These are phyloP conservation scores for Podospora anserina DNA, from an alignment of 495 filamentous ascomycete species.

Conservation along the genomic window DNA sequence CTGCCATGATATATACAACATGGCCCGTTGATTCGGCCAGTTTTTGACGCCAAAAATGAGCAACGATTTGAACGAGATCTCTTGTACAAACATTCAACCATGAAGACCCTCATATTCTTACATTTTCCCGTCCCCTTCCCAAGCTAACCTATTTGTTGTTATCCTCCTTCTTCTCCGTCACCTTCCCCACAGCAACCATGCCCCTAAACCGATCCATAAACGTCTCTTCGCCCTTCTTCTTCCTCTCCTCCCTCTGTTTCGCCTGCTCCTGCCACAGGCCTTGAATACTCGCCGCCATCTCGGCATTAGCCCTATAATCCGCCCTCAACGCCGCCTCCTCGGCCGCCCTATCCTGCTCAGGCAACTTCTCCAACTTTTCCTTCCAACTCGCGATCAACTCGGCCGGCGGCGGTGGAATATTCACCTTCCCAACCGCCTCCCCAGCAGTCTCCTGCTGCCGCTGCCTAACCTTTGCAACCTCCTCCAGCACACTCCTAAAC, in stretches of 20 bases:
- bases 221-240: conserved; percentile 56
- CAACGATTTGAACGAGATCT: conserved; percentile 5
- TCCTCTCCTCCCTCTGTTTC: conserved; percentile 55
- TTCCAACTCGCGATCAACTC: conserved; percentile 45
- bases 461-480: conserved; percentile 28
- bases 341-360: conserved; percentile 59
- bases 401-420: conserved; percentile 30
- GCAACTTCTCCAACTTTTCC: conserved; percentile 55
- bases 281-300: conserved; percentile 52
- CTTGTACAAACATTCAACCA: conserved; percentile 7
- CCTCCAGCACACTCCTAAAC: conserved; percentile 42
- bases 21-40: background rate
- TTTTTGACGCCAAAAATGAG: background rate
- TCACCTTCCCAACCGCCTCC: conserved; percentile 5
- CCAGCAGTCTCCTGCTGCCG: conserved; percentile 9
- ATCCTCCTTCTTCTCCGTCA: conserved; percentile 3
- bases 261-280: conserved; percentile 57
- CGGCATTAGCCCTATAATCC: conserved; percentile 55
- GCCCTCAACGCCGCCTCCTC: conserved; percentile 63
- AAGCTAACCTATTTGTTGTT: background rate
- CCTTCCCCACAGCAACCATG: conserved; percentile 12
- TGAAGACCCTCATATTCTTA: conserved; percentile 9
- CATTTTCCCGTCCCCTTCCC: background rate
- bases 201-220: conserved; percentile 45
- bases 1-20: background rate